Evolutionary conservation across 2,329 filamentous ascomycete genomes (phyloP), one percentile per base, ranked within the genome.

Genomic region (Thermoascus crustaceus): DNA sequence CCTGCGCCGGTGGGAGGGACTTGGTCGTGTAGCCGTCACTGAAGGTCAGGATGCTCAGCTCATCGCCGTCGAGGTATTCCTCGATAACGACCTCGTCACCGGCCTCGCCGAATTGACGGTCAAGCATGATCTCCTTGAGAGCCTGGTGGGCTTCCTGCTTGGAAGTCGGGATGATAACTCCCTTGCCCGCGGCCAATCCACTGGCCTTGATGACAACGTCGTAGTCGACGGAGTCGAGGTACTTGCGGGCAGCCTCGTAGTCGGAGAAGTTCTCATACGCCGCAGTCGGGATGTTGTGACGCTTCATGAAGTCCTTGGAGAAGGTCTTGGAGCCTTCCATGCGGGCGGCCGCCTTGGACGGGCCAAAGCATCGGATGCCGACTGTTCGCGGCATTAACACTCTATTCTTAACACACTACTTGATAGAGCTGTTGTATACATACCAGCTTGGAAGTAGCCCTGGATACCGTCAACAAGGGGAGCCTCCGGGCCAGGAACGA

Each of bases 261-360:
- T 84, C 73, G 58, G 72, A 77, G 57, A 96, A 95, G 67, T 93
- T 95, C 60, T 82, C 77, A 66, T 94, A 96, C 24, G 76, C 78
- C 10, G 91, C 91, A 1, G 91, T 96, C 23, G 89, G 88, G 50
- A 98, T 94, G 52, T 75, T 74, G 65, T 94, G 78, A 46, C 81
- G 79, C 62, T 83, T 81, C 91, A 96, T 98, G 57, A 96, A 96
- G 61, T 96, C 88, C 60, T 98, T 98, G 43, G 85, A 87, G 61
- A 93, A 96, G 7, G 89, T 85, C 71, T 98, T 98, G 67, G 85
- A 93, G 41, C 91, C 91, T 64, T 98, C 91, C 75, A 98, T 85
- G 29, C 76, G 75, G 11, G 91, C 88, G 14, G 91, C 89, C 32
- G 78, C 77, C 64, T 83, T 79, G 38, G 80, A 83, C 4, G 91